phyloP scores from a whole-genome alignment of 768 basidiomycete species.

The Gloeopeniophorella convolvens region DNA sequence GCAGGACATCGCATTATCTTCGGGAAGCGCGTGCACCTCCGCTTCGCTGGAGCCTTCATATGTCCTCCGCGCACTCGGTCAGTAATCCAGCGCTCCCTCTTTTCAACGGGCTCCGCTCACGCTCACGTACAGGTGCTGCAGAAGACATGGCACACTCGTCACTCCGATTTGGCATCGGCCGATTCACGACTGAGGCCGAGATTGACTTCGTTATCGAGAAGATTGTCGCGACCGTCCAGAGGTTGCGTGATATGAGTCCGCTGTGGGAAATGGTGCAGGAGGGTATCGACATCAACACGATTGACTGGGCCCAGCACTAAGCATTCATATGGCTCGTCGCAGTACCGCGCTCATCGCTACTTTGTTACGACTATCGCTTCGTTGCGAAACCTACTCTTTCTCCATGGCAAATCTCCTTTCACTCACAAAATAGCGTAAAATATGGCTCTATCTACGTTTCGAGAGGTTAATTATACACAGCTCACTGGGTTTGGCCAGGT shows the following conservation, averaged over 20 bases:
- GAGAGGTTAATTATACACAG: too few species aligned
- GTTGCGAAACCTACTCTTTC: too few species aligned
- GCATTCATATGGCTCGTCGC: background rate
- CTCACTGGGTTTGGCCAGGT: too few species aligned
- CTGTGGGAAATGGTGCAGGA: constrained; percentile 99
- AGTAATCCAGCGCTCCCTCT: constrained; percentile 15
- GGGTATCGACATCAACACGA: constrained; percentile 91
- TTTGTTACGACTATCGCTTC: too few species aligned
- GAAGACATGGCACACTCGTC: constrained; percentile 99
- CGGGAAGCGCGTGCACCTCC: constrained; percentile 97
- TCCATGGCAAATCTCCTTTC: too few species aligned
- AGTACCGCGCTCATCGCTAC: background rate
- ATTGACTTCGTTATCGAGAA: constrained; percentile 89
- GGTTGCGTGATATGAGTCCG: constrained; percentile 93
- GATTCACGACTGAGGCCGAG: constrained; percentile 97
- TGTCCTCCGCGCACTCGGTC: constrained; percentile 90
- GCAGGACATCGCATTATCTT: constrained; percentile 94
- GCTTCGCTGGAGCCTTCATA: constrained; percentile 98
- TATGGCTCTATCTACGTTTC: too few species aligned
- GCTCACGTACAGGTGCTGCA: constrained; percentile 58
- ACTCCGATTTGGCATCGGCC: constrained; percentile 93
- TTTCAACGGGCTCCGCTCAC: constrained; percentile 3
- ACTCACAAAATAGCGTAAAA: background rate
- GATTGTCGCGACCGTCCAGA: constrained; percentile 80
- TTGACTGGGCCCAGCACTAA: constrained; percentile 83